Evolutionary conservation across 371 early-diverging fungal species (phyloP), one percentile per base, ranked within the genome.

Genomic region (Zopfochytrium polystomum): DNA sequence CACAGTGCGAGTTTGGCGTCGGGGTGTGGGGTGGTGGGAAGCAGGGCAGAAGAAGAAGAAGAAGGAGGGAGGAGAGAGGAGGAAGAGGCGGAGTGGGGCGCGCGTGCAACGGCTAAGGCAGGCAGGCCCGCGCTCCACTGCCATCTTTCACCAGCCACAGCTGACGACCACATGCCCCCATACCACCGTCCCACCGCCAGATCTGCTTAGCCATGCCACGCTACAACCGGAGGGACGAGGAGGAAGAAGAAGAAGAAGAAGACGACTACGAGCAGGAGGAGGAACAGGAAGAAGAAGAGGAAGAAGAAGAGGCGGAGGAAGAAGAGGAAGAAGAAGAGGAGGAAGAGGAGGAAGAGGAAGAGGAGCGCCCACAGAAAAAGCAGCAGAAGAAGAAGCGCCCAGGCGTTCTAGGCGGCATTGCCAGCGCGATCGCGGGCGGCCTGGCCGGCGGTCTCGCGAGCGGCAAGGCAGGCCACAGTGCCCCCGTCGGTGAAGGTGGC

Each of bases 281-380:
- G 23, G 47, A 18, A 47, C 18, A 47, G 6, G 47, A 5, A 47
- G 9, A 18, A 0, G 51, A 18, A 0, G 51, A 27, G 27, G 32
- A 51, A 27, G 32, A 20, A 27, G 7, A 26, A 27, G 32, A 51
- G 51, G 15, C 26, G n/a, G n/a, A n/a, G n/a, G n/a, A n/a, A n/a
- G n/a, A n/a, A n/a, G n/a, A n/a, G n/a, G 27, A 25, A 23, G 23
- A 47, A 47, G 23, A 47, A 18, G 25, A 47, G 25, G 18, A 23
- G 20, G 25, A 47, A 47, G 47, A 9, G 47, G 6, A 51, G 32
- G 27, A 9, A 30, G 51, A 30, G 30, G 13, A 51, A 51, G 51
- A 20, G 15, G 51, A 20, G 32, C 13, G 51, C 32, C 1, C 51
- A 30, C 5, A 25, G 18, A 2, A 20, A 43, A 2, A 43, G 20